Conservation (phyloP, 2,329 filamentous ascomycete species). For the Sporothrix humicola region DNA sequence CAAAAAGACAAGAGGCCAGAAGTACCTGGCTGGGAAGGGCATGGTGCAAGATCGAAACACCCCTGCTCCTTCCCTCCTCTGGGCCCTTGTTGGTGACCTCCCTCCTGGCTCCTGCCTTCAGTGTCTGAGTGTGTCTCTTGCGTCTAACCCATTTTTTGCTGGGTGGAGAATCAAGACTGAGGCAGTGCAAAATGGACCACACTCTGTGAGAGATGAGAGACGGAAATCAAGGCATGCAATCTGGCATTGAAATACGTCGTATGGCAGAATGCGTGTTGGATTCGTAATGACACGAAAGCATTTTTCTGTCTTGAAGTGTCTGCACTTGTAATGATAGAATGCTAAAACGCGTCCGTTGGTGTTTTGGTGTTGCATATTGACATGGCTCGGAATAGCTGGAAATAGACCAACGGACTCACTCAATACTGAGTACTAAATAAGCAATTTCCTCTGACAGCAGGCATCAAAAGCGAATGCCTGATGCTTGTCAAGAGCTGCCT, state of each 20-base stretch:
- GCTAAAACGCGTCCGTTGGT: neutral
- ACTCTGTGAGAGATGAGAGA: neutral
- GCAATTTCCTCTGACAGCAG: neutral
- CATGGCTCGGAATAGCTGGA: slow-evolving; percentile 12
- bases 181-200: slow-evolving; percentile 26
- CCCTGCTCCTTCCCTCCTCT: slow-evolving; percentile 10
- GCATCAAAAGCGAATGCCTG: slow-evolving; percentile 6
- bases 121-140: neutral
- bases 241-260: neutral
- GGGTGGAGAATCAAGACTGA: slow-evolving; percentile 29
- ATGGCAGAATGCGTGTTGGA: slow-evolving; percentile 11
- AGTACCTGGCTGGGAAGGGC: slow-evolving; percentile 11
- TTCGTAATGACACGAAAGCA: slow-evolving; percentile 17
- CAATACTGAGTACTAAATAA: no score
- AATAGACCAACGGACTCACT: neutral
- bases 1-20: neutral
- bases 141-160: neutral
- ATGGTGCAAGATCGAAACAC: slow-evolving; percentile 16
- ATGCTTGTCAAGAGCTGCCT: neutral
- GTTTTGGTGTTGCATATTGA: neutral
- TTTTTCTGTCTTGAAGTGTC: no score
- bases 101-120: slow-evolving; percentile 9
- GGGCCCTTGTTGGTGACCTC: slow-evolving; percentile 10
- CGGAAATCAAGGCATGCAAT: neutral
- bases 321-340: no score